Base-by-base conservation (phyloP, 208 protist species). In the Trypanosomatidae sp. region DNA sequence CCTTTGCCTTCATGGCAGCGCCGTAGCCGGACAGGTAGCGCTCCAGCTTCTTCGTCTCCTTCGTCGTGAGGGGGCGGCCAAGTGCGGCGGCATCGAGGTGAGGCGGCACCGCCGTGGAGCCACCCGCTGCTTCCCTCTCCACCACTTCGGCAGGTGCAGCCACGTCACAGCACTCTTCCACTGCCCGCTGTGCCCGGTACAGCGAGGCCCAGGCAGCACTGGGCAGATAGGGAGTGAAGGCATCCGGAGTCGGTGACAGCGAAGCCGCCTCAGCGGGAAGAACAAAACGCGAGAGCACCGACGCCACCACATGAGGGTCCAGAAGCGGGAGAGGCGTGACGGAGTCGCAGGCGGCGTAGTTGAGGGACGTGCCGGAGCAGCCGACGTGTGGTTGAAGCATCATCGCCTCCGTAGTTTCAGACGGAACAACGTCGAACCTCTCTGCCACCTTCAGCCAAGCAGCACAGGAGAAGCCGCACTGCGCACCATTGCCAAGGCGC, bases 21-120 rank as follows among this genome's bases (percentile, higher is more conserved):
- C 77, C 77, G 53, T 77, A 79, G 25, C 82, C 82, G 3, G 66
- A 22, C 1, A 81, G 46, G 66, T 81, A 90, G 44, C 85, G 81
- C 73, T 77, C 33, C 5, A 81, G 46, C 74, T 90, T 90, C 44
- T 74, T 77, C 49, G 66, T 52, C 67, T 90, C 85, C 15, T 69
- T 78, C 39, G 62, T 4, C 0, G 79, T 90, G 5, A 90, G 69
- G 0, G 79, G 74, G 8, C 85, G 78, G 3, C 85, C 85, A 0
- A 90, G 77, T 12, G 62, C 30, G 0, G 15, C 55, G 2, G 69
- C 50, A 36, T 90, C 77, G 17, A 90, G 77, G 49, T 85, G 82
- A 7, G 82, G 74, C 17, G 85, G 85, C 33, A 83, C 39, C 8
- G n/a, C 25, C 3, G 47, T 4, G n/a, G 36, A 9, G 30, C 5